These are phyloP conservation scores for Fusarium concolor DNA, from an alignment of 2,329 filamentous ascomycete species.

Conservation along the genomic window DNA sequence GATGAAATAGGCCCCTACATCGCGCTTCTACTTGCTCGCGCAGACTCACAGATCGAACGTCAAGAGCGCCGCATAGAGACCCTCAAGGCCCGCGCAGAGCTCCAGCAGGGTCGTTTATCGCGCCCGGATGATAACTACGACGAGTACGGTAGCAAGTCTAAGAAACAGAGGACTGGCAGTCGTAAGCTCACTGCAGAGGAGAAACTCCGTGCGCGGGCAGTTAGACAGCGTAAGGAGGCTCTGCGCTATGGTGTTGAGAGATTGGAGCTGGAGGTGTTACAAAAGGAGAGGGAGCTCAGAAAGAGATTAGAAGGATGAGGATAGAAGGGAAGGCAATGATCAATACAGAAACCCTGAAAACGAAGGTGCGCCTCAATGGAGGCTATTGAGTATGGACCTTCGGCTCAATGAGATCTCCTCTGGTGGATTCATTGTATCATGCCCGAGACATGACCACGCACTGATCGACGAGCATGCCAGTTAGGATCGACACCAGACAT, in stretches of 20 bases:
- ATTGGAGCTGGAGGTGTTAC: constrained; percentile 85
- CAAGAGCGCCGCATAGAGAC: constrained; percentile 85
- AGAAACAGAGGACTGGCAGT: constrained; percentile 40
- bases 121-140: constrained; percentile 42
- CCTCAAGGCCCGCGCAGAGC: constrained; percentile 82
- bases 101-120: constrained; percentile 78
- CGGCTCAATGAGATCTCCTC: not conserved
- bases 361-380: not conserved
- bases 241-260: constrained; percentile 88
- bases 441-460: constrained; percentile 3
- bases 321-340: not conserved
- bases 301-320: constrained; percentile 59
- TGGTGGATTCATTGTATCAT: not conserved
- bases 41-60: constrained; percentile 85
- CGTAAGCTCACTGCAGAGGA: constrained; percentile 64
- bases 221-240: constrained; percentile 85
- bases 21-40: constrained; percentile 79
- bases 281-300: constrained; percentile 72
- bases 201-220: constrained; percentile 66
- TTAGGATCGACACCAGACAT: constrained; percentile 32
- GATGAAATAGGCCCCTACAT: constrained; percentile 93
- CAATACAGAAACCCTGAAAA: not conserved
- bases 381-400: not conserved
- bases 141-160: constrained; percentile 30
- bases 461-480: constrained; percentile 25